phyloP scores from a whole-genome alignment of 495 filamentous ascomycete genomes.

The Hypoxylon trugodes region DNA sequence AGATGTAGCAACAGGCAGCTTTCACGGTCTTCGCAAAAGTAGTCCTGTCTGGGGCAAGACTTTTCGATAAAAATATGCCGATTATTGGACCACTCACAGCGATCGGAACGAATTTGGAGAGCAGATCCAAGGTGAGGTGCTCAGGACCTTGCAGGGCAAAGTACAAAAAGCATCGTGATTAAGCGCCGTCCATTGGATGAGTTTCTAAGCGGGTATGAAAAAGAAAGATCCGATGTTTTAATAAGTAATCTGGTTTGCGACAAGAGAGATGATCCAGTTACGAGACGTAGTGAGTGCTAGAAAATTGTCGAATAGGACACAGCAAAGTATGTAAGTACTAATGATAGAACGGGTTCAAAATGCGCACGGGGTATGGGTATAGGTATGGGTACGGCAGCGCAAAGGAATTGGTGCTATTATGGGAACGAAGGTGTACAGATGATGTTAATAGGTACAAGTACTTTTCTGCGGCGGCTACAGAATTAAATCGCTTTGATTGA shows the following conservation, averaged over 20 bases:
- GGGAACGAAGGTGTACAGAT: no score
- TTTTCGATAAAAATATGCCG: constrained; percentile 15
- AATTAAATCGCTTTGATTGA: constrained; percentile 20
- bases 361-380: neutral
- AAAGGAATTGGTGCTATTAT: neutral
- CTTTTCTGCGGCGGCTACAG: constrained; percentile 11
- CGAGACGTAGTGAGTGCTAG: neutral
- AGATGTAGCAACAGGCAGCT: constrained; percentile 35
- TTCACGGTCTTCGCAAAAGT: constrained; percentile 19
- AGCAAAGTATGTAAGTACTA: no score
- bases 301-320: neutral
- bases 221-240: constrained; percentile 15
- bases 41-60: constrained; percentile 7
- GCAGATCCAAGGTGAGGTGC: constrained; percentile 35
- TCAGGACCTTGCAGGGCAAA: constrained; percentile 37
- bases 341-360: no score
- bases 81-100: constrained; percentile 40
- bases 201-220: constrained; percentile 12
- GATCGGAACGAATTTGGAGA: constrained; percentile 33
- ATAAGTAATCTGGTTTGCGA: constrained; percentile 17
- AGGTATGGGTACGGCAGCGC: neutral
- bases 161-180: constrained; percentile 27
- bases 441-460: no score
- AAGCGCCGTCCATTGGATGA: constrained; percentile 29
- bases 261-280: constrained; percentile 4